Percentiles rank a stretch among this genome's conserved stretches.
Evolutionary conservation across 1,284 basidiomycete genomes (phyloP).

Genomic region (Athelia sp.): DNA sequence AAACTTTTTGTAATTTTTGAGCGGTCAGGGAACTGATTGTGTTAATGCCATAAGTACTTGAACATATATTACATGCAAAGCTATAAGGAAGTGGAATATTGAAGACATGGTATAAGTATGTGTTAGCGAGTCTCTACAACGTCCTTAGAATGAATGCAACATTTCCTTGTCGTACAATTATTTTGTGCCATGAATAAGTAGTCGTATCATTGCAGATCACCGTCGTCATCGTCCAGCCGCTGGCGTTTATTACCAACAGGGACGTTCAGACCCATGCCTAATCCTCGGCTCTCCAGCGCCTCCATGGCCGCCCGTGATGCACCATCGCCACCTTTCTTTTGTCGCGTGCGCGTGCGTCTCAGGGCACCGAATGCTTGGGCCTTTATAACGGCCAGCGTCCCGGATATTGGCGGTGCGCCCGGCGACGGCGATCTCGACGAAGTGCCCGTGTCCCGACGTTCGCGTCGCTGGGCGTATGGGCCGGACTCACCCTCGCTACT

Average conservation of each 20-base stretch:
- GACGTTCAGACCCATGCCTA: slow-evolving; percentile 51
- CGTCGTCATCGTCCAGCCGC: slow-evolving; percentile 49
- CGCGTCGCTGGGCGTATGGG: slow-evolving; percentile 34
- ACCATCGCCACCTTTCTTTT: slow-evolving; percentile 66
- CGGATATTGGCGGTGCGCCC: slow-evolving; percentile 56
- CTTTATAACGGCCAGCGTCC: slow-evolving; percentile 82
- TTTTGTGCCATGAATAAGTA: slow-evolving; percentile 2
- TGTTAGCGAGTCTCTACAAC: slow-evolving; percentile 17
- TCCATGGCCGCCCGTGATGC: slow-evolving; percentile 74
- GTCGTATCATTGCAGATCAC: slow-evolving; percentile 38
- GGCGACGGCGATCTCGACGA: slow-evolving; percentile 73
- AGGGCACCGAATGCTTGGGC: slow-evolving; percentile 81
- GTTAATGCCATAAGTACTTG: slow-evolving; percentile 9
- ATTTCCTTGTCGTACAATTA: neutral
- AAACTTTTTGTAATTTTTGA: too few species aligned
- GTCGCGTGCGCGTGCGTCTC: slow-evolving; percentile 66
- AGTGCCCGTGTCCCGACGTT: slow-evolving; percentile 33
- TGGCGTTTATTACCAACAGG: slow-evolving; percentile 50
- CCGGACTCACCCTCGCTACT: slow-evolving; percentile 52
- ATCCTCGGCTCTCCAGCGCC: slow-evolving; percentile 70
- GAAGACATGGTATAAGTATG: slow-evolving; percentile 25
- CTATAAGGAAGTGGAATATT: slow-evolving; percentile 29
- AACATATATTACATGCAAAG: slow-evolving; percentile 18
- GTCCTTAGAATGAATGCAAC: slow-evolving; percentile 7
- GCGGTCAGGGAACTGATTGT: too few species aligned